Conservation (phyloP, 1,139 yeast species). For the Wickerhamomyces sp. region DNA sequence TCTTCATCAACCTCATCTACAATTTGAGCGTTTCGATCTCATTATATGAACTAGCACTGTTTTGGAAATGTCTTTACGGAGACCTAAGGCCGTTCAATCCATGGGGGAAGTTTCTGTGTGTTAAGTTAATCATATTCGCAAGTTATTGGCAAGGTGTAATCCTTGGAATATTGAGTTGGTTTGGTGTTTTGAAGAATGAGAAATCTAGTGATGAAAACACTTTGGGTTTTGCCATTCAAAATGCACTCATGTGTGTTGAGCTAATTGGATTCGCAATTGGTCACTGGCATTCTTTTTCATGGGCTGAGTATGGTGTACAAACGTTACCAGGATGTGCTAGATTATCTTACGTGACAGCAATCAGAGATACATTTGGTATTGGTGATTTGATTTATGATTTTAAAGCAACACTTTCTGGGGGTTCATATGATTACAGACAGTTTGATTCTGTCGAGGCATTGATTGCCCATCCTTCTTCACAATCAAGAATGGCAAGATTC, state of each 20-base stretch:
- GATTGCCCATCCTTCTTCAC: conserved; percentile 63
- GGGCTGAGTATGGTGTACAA: conserved; percentile 60
- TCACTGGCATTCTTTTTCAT: conserved; percentile 83
- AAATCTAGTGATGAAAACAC: conserved; percentile 33
- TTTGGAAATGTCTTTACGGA: conserved; percentile 81
- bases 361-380: conserved; percentile 71
- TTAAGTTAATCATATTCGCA: conserved; percentile 88
- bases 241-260: conserved; percentile 77
- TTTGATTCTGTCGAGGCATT: conserved; percentile 78
- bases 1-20: conserved; percentile 38
- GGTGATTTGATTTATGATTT: conserved; percentile 78
- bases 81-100: conserved; percentile 83
- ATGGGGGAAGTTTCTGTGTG: conserved; percentile 88
- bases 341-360: conserved; percentile 52
- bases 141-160: conserved; percentile 94
- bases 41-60: conserved; percentile 77
- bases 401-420: conserved; percentile 68
- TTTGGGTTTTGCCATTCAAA: conserved; percentile 60
- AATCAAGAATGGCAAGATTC: conserved; percentile 65
- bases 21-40: conserved; percentile 79
- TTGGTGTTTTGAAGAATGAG: conserved; percentile 42
- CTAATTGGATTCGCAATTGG: conserved; percentile 81
- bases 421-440: conserved; percentile 71
- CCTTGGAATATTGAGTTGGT: conserved; percentile 53
- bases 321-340: conserved; percentile 65